Base-by-base conservation (phyloP, 805 yeast species). In the Saccharomycopsis sp. region DNA sequence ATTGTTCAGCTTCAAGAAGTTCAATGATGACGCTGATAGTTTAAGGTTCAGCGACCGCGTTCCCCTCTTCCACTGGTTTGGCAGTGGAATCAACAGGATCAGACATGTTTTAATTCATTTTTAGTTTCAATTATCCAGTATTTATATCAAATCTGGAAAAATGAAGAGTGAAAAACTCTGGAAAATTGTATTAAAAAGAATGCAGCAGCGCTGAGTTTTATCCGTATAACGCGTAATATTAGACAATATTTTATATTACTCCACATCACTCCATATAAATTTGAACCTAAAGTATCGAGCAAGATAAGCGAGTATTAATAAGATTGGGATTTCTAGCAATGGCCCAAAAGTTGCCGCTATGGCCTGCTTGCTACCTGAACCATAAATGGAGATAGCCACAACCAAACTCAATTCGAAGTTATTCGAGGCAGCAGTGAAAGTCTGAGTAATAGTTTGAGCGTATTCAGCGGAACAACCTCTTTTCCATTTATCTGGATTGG, bases 301-400 rank as follows among this genome's bases (percentile, higher is more conserved):
- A 5, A 64, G 58, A 45, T 61, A 57, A 3, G 65, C 52, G 21
- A 69, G 46, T 1, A 57, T 17, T 40, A 69, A 48, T 30, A 74
- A 57, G 5, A 74, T 63, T 4, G 79, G 79, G 8, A 74, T 74
- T 48, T 74, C 80, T n/a, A 74, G 50, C 28, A 74, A 57, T 1
- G 79, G 79, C 2, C 79, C 79, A 51, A 73, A 69, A 0, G 79
- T 72, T 2, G 79, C 71, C 3, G 80, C 79, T 31, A 74, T 62
- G 1, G 77, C 67, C 50, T 72, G 67, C 38, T 68, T 62, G 42
- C 74, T 65, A 1, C 68, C 70, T 21, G 63, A 55, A 0, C 79
- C 79, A 54, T 70, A 74, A 10, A 70, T 47, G 0, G 76, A 63
- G 5, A 69, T 64, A 1, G 76, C 70, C 15, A 74, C 66, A 3